Percentiles rank a stretch among this genome's conserved stretches.
Evolutionary conservation across 306 rosid genomes (phyloP).

Genomic region (Pterocarpus santalinus): DNA sequence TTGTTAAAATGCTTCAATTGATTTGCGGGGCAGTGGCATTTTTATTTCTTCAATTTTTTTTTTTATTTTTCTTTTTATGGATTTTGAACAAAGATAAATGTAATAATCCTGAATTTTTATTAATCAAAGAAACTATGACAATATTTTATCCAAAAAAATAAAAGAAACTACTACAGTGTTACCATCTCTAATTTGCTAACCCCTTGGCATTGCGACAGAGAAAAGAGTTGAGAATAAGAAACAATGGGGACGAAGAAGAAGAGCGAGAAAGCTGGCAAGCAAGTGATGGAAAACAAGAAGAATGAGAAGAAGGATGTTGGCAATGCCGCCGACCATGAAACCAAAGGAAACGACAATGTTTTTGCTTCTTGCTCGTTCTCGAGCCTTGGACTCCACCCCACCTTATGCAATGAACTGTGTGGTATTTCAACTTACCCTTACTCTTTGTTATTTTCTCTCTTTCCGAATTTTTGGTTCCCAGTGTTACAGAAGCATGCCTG

Average conservation of each 20-base stretch:
- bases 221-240: neutral
- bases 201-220: slow-evolving; percentile 24
- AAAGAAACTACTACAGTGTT: too few relatives aligned
- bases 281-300: slow-evolving; percentile 38
- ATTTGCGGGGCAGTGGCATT: neutral
- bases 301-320: slow-evolving; percentile 18
- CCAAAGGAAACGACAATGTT: slow-evolving; percentile 36
- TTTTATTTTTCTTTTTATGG: neutral
- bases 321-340: neutral
- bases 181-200: neutral
- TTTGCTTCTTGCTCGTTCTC: slow-evolving; percentile 87
- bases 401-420: slow-evolving; percentile 81
- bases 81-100: too few relatives aligned
- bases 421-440: slow-evolving; percentile 50
- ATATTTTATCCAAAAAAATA: too few relatives aligned
- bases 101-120: neutral
- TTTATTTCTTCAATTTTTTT: too few relatives aligned
- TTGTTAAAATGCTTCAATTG: neutral
- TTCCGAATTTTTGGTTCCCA: slow-evolving; percentile 23
- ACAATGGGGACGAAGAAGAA: slow-evolving; percentile 52
- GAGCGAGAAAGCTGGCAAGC: slow-evolving; percentile 19
- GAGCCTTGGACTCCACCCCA: slow-evolving; percentile 79
- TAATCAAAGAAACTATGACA: neutral
- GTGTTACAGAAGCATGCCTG: neutral
- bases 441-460: neutral